phyloP scores from a whole-genome alignment of 768 basidiomycete species.

The Pisolithus orientalis region DNA sequence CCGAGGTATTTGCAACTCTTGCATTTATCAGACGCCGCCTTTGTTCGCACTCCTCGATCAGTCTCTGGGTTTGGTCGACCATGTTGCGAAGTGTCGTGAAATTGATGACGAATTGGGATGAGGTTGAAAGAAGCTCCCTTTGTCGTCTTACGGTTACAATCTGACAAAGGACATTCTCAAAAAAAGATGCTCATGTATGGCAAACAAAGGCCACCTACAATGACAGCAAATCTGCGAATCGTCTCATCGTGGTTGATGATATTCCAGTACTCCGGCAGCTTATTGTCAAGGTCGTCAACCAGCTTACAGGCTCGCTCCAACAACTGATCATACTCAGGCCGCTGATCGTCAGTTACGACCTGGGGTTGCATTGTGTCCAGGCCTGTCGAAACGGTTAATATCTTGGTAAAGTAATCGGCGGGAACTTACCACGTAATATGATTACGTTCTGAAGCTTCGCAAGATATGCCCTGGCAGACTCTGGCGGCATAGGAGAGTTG shows the following conservation, averaged over 20 bases:
- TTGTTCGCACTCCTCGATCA: constrained; percentile 35
- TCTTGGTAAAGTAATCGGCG: constrained; percentile 5
- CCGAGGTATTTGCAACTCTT: constrained; percentile 3
- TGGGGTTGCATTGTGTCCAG: constrained; percentile 22
- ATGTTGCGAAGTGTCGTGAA: constrained; percentile 39
- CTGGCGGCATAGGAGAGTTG: constrained; percentile 19
- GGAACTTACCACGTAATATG: constrained; percentile 23
- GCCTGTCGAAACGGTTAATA: constrained; percentile 22
- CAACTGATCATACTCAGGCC: constrained; percentile 43
- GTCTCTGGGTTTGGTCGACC: constrained; percentile 35
- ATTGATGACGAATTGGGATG: constrained; percentile 28
- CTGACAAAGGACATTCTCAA: constrained; percentile 22
- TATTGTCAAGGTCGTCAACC: constrained; percentile 43
- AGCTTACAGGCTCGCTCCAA: constrained; percentile 45
- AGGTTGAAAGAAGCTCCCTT: constrained; percentile 16
- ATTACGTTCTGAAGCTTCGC: constrained; percentile 29
- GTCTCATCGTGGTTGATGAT: constrained; percentile 42
- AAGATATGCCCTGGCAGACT: constrained; percentile 26
- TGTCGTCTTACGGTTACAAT: constrained; percentile 37
- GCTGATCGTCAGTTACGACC: constrained; percentile 46
- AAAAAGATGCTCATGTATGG: constrained; percentile 8
- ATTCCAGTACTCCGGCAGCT: constrained; percentile 40
- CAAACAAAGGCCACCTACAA: constrained; percentile 38
- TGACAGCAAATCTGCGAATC: constrained; percentile 45
- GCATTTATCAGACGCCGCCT: constrained; percentile 22